phyloP scores from a whole-genome alignment of 129 eudicot genomes.

The Helichrysum umbraculigerum region DNA sequence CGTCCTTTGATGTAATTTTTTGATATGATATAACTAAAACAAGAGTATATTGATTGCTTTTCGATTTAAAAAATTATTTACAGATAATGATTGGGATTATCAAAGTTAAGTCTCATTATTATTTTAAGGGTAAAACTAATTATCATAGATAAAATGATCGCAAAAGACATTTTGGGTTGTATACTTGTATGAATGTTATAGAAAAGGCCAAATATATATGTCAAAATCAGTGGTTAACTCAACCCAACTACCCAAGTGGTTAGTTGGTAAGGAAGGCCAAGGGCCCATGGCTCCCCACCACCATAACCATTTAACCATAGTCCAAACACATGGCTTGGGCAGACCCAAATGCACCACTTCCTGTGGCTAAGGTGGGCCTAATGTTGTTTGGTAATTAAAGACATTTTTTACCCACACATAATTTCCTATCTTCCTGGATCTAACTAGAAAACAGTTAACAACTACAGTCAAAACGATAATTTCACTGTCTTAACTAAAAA shows the following conservation, averaged over 20 bases:
- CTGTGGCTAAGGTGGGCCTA: constrained; percentile 41
- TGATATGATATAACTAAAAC: not conserved
- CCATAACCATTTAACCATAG: not conserved
- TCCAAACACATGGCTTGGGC: constrained; percentile 36
- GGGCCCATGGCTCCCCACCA: constrained; percentile 28
- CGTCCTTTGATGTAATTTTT: not conserved
- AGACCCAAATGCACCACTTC: constrained; percentile 32
- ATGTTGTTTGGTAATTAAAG: constrained; percentile 8
- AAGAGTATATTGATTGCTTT: not conserved
- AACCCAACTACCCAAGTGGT: constrained; percentile 16
- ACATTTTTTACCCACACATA: constrained; percentile 18
- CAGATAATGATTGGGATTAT: not conserved
- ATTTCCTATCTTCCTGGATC: not conserved
- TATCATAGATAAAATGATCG: not conserved
- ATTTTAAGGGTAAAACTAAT: not conserved
- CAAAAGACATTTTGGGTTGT: not conserved
- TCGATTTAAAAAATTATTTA: not conserved
- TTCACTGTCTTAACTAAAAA: not conserved
- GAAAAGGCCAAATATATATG: not conserved
- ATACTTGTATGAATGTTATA: not conserved
- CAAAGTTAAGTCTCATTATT: not conserved
- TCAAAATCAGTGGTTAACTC: not conserved
- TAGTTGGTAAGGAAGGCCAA: constrained; percentile 20
- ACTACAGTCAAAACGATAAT: not conserved
- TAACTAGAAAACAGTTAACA: not conserved